These are phyloP conservation scores for Boletus rex-veris DNA, from an alignment of 768 basidiomycete genomes.

Conservation along the genomic window DNA sequence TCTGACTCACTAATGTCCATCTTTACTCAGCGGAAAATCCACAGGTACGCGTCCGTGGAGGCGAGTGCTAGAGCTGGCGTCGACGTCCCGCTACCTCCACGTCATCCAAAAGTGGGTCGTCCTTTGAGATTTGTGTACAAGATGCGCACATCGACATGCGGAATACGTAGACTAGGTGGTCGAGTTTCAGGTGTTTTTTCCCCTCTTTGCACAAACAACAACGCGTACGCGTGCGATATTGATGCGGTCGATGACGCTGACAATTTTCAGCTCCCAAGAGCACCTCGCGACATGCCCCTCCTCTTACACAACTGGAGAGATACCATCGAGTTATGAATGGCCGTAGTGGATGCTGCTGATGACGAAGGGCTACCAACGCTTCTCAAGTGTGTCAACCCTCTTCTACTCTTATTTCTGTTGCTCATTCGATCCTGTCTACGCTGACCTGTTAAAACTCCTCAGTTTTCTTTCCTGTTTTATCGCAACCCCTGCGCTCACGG, in stretches of 20 bases:
- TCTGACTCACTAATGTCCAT: no score
- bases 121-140: no score
- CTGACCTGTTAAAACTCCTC: constrained; percentile 55
- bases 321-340: constrained; percentile 62
- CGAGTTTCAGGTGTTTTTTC: no score
- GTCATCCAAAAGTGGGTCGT: no score
- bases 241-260: no score
- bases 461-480: constrained; percentile 55
- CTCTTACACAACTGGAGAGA: constrained; percentile 78
- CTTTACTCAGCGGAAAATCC: no score
- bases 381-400: constrained; percentile 57
- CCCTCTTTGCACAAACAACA: no score
- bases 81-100: constrained; percentile 23
- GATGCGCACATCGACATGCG: no score
- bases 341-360: constrained; percentile 53
- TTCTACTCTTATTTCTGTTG: background rate
- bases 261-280: no score
- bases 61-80: constrained; percentile 18
- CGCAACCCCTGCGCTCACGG: constrained; percentile 55
- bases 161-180: no score
- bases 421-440: constrained; percentile 43
- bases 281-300: constrained; percentile 75
- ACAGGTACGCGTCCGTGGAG: constrained; percentile 31
- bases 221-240: no score
- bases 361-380: constrained; percentile 70